Evolutionary conservation across 768 basidiomycete species (phyloP).

Genomic region (Tulasnella calospora): DNA sequence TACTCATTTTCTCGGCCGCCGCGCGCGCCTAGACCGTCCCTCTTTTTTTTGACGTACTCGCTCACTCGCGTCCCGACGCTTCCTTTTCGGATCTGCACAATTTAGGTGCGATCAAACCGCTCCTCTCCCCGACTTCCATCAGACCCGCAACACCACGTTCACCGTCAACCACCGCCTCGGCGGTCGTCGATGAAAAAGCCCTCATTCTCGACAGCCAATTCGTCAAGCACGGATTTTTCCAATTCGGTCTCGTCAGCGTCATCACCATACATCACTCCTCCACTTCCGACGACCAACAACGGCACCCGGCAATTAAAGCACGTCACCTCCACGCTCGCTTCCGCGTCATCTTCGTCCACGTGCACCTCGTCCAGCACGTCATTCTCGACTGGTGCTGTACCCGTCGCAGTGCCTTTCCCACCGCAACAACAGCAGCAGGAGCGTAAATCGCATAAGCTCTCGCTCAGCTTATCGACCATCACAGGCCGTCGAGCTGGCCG

Average conservation of each 20-base stretch:
- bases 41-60: not conserved
- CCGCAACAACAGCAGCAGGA: constrained; percentile 5
- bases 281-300: not conserved
- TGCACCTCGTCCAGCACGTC: constrained; percentile 8
- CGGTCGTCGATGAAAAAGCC: constrained; percentile 17
- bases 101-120: not conserved
- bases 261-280: not conserved
- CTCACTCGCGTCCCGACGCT: not conserved
- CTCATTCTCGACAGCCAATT: constrained; percentile 3
- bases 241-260: not conserved
- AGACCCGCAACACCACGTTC: not conserved
- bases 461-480: constrained; percentile 13
- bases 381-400: not conserved
- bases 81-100: not conserved
- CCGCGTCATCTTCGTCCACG: constrained; percentile 1
- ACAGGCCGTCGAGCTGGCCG: not conserved
- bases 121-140: not conserved
- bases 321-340: constrained; percentile 7
- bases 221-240: not conserved
- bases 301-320: not conserved
- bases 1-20: not conserved
- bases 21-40: not conserved
- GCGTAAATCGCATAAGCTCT: constrained; percentile 7
- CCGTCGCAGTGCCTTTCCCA: not conserved
- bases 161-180: not conserved